Base-by-base conservation (phyloP, 2,329 filamentous ascomycete species). In the Fusarium domesticum region DNA sequence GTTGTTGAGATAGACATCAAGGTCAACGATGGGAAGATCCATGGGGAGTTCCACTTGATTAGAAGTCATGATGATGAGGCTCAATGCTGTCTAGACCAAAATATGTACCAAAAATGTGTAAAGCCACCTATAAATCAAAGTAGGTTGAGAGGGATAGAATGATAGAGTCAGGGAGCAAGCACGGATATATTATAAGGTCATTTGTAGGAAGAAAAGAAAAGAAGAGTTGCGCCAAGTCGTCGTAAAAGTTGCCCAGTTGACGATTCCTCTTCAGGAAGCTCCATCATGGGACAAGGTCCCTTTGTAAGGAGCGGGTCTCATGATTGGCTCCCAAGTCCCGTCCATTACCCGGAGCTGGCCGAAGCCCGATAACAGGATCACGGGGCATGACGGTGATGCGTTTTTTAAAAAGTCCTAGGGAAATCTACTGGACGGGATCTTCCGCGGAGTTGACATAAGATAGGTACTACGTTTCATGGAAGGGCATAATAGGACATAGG, bases 11-110 rank as follows among this genome's bases (percentile, higher is more conserved):
- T 78, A 83, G 54, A 77, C 51, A 62, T 83, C 78, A 25, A 83
- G 74, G 66, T 83, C 74, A 60, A 81, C 68, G 57, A 83, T 66
- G 38, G 79, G 78, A 39, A 83, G 72, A 50, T 81, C 74, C 79
- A 83, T 83, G 32, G 64, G 51, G 15, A 61, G 48, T 33, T 66
- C 60, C 30, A 38, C 35, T 15, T 61, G 57, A 8, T 53, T 35
- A 41, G 56, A 42, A 34, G 52, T 45, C 53, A 63, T 62, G 23
- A 31, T 45, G 36, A 35, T 14, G 18, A 15, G 15, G 31, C 4
- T 5, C 10, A 6, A 14, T 15, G n/a, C 8, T 7, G 14, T 33
- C 31, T 33, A 33, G 4, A 18, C n/a, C 5, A 28, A 28, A 28
- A 28, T 28, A 12, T 12, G 7, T n/a, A 28, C 7, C 7, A 28